phyloP scores from a whole-genome alignment of 202 grass and related monocot species.

The Panicum hallii region DNA sequence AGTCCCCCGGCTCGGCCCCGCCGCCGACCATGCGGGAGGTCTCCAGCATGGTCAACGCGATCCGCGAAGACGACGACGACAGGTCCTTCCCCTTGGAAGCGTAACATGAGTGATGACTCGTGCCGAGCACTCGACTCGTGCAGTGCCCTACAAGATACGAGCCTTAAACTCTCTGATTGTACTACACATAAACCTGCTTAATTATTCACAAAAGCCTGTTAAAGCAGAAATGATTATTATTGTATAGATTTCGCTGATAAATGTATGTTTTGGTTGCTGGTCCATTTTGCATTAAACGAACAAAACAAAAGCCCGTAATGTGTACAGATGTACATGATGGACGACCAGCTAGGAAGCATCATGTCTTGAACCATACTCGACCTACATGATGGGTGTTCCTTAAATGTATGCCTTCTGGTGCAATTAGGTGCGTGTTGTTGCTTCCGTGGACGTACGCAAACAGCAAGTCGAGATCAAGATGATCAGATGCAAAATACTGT shows the following conservation, averaged over 20 bases:
- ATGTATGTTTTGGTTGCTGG: background rate
- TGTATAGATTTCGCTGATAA: background rate
- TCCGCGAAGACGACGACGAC: conserved; percentile 61
- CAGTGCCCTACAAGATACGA: background rate
- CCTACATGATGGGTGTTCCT: conserved; percentile 22
- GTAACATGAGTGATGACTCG: background rate
- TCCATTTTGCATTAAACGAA: conserved; percentile 26
- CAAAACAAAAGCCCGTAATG: conserved; percentile 12
- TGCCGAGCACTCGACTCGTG: background rate
- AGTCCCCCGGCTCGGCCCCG: conserved; percentile 23
- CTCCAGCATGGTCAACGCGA: conserved; percentile 49
- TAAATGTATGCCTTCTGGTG: conserved; percentile 28
- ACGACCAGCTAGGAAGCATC: background rate
- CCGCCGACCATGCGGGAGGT: conserved; percentile 64
- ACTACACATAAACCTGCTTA: conserved; percentile 14
- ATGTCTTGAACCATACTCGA: conserved; percentile 20
- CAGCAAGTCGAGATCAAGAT: background rate
- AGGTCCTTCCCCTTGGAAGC: conserved; percentile 43
- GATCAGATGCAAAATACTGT: background rate
- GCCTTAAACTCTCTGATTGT: background rate
- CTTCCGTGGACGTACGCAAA: conserved; percentile 23
- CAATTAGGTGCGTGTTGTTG: conserved; percentile 3
- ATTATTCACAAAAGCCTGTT: background rate
- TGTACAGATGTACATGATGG: conserved; percentile 1
- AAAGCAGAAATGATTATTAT: background rate